Conservation (phyloP, 164 flowering plant species). For the Warburgia ugandensis region DNA sequence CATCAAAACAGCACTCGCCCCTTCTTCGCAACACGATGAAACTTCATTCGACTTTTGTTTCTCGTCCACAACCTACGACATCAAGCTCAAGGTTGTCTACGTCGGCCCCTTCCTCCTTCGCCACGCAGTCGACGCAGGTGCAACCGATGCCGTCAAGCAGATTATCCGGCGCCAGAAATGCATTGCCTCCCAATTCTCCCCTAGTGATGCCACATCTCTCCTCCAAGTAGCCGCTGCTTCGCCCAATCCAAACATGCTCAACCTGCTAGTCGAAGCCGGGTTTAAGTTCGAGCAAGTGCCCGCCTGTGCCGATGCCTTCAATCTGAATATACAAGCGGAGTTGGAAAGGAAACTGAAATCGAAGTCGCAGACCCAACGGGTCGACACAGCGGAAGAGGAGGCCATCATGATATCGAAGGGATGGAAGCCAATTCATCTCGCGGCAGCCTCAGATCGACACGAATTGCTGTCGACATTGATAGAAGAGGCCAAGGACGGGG, state of each 20-base stretch:
- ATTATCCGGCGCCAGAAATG: slow-evolving; percentile 44
- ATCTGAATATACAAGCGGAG: too few relatives aligned
- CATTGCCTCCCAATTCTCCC: slow-evolving; percentile 23
- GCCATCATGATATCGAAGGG: slow-evolving; percentile 22
- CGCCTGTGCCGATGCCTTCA: too few relatives aligned
- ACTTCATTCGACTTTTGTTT: slow-evolving; percentile 34
- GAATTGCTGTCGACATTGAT: slow-evolving; percentile 25
- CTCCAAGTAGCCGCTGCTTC: slow-evolving; percentile 33
- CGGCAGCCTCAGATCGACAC: slow-evolving; percentile 28
- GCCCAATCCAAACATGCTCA: slow-evolving; percentile 30
- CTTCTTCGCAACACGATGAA: slow-evolving; percentile 13
- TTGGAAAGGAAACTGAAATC: background rate
- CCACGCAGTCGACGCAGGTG: slow-evolving; percentile 38
- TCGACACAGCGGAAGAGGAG: slow-evolving; percentile 7
- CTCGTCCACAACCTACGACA: slow-evolving; percentile 33
- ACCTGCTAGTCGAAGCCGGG: slow-evolving; percentile 39
- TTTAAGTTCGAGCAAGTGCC: slow-evolving; percentile 22
- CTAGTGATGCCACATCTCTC: slow-evolving; percentile 32
- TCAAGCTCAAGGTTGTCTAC: slow-evolving; percentile 61
- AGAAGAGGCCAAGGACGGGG: slow-evolving; percentile 1
- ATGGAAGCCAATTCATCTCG: slow-evolving; percentile 39
- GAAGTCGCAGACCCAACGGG: background rate
- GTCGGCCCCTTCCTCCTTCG: slow-evolving; percentile 54
- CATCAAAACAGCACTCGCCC: slow-evolving; percentile 36
- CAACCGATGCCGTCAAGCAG: slow-evolving; percentile 31